Conservation (phyloP, 345 rosid genomes). For the Gossypium australe region DNA sequence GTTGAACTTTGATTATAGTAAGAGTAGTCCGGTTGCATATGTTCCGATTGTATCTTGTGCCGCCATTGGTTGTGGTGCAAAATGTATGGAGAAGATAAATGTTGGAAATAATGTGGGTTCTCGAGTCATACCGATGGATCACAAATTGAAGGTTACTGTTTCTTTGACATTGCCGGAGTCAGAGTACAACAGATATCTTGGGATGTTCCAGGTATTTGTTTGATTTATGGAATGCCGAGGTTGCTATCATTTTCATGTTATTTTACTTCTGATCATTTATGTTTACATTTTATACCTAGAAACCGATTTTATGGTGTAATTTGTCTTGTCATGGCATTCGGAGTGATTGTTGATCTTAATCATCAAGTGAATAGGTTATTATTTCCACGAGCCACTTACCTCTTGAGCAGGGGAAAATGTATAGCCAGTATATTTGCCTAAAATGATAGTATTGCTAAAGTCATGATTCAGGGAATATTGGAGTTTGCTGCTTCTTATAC, state of each 20-base stretch:
- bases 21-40: conserved; percentile 60
- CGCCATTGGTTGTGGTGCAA: conserved; percentile 37
- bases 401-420: background rate
- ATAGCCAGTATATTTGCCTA: background rate
- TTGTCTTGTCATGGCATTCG: background rate
- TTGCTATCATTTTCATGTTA: background rate
- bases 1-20: conserved; percentile 62
- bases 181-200: conserved; percentile 68
- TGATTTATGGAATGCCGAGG: background rate
- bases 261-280: background rate
- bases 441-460: background rate
- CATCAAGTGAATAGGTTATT: background rate
- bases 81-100: conserved; percentile 41
- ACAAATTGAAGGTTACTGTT: conserved; percentile 40
- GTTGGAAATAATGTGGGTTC: conserved; percentile 15
- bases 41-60: conserved; percentile 54
- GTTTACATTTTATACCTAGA: background rate
- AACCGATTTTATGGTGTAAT: background rate
- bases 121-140: conserved; percentile 34
- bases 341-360: background rate
- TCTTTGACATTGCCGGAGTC: conserved; percentile 72
- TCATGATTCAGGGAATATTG: background rate
- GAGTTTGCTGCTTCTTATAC: background rate
- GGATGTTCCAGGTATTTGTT: conserved; percentile 76
- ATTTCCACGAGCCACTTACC: background rate